Base-by-base conservation (phyloP, 352 stramenopile genomes). In the Phytophthora syringae region DNA sequence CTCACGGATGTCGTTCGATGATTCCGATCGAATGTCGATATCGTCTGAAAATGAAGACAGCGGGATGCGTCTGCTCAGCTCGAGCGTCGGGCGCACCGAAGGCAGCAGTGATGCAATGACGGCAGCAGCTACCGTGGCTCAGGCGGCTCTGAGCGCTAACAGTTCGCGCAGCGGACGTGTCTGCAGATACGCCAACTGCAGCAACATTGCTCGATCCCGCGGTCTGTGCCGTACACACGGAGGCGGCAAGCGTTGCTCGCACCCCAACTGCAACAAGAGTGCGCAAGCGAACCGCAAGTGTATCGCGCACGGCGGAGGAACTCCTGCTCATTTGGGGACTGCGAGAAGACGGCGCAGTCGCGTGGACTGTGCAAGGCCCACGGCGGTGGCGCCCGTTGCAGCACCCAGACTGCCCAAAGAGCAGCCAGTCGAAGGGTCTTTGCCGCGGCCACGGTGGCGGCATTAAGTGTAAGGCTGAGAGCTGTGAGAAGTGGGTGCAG, bases 201-300 rank as follows among this genome's bases (percentile, higher is more conserved):
- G 87, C 62, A 95, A 94, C 57, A 92, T 94, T 47, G 86, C 86
- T 53, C 84, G 86, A 12, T 94, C 86, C 11, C 80, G 86, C 32
- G 85, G 85, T 5, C 65, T 92, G 44, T 94, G 85, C 48, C 84
- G 84, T 40, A 93, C 81, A 2, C 85, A 94, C 52, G 85, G 85
- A 51, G 85, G 85, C 13, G 85, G 84, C 20, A 94, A 94, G 67
- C 79, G 86, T 18, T 94, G 88, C 50, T 93, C 84, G 44, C 82
- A 94, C 52, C 86, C 86, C 10, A 84, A 83, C 47, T 95, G 88
- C 66, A 93, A 90, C 70, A 95, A 95, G 67, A 92, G 80, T 37
- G 88, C 88, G n/a, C 86, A 95, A 74, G 86, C 86, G 47, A 94
- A 94, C 64, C 86, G 86, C 61, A 95, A 95, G 65, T 95, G 88